phyloP scores from a whole-genome alignment of 345 rosid genomes.

The Rhizophora mangle region DNA sequence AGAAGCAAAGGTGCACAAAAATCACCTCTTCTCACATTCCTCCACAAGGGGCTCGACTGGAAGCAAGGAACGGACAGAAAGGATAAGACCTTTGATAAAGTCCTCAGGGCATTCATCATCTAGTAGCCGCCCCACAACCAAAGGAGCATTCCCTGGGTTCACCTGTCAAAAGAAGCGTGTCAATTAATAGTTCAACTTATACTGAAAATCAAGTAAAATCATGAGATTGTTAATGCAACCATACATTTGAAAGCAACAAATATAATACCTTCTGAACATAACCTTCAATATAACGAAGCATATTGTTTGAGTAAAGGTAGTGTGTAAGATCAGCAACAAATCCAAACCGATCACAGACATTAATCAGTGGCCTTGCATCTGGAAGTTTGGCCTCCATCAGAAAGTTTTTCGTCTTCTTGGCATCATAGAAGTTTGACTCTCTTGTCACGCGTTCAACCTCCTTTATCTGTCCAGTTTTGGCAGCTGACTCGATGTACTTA shows the following conservation, averaged over 20 bases:
- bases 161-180: constrained; percentile 47
- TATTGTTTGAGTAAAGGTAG: constrained; percentile 83
- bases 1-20: too few species aligned
- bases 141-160: constrained; percentile 95
- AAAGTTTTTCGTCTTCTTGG: constrained; percentile 96
- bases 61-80: constrained; percentile 76
- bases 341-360: constrained; percentile 98
- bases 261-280: constrained; percentile 91
- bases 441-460: constrained; percentile 99
- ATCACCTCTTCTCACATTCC: constrained; percentile 84
- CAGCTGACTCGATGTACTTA: constrained; percentile 98
- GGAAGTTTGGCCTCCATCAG: constrained; percentile 99
- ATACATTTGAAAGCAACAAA: background rate
- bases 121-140: constrained; percentile 84
- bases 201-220: too few species aligned
- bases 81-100: constrained; percentile 95
- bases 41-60: constrained; percentile 88
- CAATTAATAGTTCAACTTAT: too few species aligned
- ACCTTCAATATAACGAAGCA: constrained; percentile 99
- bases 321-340: constrained; percentile 96
- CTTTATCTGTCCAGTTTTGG: constrained; percentile 84
- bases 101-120: constrained; percentile 99
- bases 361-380: constrained; percentile 91
- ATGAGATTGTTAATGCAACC: constrained; percentile 33
- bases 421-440: constrained; percentile 91